Conservation (phyloP, 352 stramenopile species). For the Globisporangium radiosum region DNA sequence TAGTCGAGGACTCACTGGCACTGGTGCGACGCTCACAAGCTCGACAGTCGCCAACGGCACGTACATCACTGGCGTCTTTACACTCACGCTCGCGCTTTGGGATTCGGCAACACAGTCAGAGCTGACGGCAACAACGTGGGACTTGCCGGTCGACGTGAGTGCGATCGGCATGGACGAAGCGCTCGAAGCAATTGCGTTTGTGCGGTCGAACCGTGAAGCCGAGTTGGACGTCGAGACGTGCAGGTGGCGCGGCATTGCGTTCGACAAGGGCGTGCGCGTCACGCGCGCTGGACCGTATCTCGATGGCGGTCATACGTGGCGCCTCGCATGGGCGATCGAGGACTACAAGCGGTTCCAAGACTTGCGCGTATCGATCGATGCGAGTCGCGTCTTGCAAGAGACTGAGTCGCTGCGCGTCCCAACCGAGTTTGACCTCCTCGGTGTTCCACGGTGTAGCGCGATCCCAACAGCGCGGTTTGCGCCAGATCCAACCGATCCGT, state of each 20-base stretch:
- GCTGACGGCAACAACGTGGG: conserved; percentile 50
- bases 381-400: conserved; percentile 52
- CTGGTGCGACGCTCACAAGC: conserved; percentile 20
- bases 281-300: conserved; percentile 56
- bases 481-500: conserved; percentile 33
- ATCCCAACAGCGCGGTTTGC: conserved; percentile 49
- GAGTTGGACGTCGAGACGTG: conserved; percentile 54
- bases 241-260: conserved; percentile 42
- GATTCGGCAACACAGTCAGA: conserved; percentile 32
- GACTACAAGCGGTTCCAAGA: conserved; percentile 71
- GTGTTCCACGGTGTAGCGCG: conserved; percentile 33
- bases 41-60: conserved; percentile 63
- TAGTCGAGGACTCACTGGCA: conserved; percentile 19
- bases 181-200: conserved; percentile 56
- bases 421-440: conserved; percentile 36
- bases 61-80: conserved; percentile 61
- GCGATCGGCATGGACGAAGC: conserved; percentile 66
- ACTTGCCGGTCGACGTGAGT: conserved; percentile 64
- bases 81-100: conserved; percentile 40
- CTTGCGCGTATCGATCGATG: conserved; percentile 54
- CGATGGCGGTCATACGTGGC: conserved; percentile 69
- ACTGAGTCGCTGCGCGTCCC: conserved; percentile 49
- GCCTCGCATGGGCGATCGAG: conserved; percentile 62
- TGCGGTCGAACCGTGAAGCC: conserved; percentile 55
- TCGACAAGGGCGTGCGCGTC: conserved; percentile 72